Base-by-base conservation (phyloP, 306 rosid species). In the Fragaria vesca region DNA sequence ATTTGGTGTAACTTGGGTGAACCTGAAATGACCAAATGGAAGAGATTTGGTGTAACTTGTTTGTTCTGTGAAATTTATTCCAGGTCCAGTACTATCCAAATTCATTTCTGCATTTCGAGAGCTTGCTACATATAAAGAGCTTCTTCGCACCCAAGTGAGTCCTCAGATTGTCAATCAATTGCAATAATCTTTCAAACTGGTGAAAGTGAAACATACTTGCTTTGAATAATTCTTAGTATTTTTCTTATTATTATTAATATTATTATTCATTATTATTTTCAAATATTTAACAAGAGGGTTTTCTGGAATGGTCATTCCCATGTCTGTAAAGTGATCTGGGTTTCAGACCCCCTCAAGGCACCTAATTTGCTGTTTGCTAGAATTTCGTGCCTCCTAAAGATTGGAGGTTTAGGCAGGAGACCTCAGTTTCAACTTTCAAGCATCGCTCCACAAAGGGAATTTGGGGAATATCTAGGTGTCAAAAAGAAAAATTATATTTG, bases 61-160 rank as follows among this genome's bases (percentile, higher is more conserved):
- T 61, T 69, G 73, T 61, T 55, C 78, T 81, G 38, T 60, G 63
- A 40, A 72, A 76, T 42, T 83, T 83, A 76, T 80, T 82, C 54
- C 91, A 95, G 99, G 99, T 79, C 99, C 99, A 16, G 97, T 95
- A 54, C 81, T 93, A 82, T 88, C 97, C 79, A 95, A 88, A 85
- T 95, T 93, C 66, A 85, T 90, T 79, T 70, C 80, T 26, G 79
- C 94, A 81, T 78, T 93, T 81, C 97, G 81, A 54, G 99, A 95
- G 81, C 91, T 95, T 77, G 97, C 97, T 85, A 82, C 94, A 50
- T 90, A 89, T 85, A 95, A 95, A 85, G 99, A 95, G 86, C 96
- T 89, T 87, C 96, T 95, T 76, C 97, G 97, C 75, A 87, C 97
- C 78, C 99, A 95, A 89, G 99, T 92, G 78, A 86, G 91, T 84